Conservation (phyloP, 768 basidiomycete genomes). For the Pulveroboletus frians region DNA sequence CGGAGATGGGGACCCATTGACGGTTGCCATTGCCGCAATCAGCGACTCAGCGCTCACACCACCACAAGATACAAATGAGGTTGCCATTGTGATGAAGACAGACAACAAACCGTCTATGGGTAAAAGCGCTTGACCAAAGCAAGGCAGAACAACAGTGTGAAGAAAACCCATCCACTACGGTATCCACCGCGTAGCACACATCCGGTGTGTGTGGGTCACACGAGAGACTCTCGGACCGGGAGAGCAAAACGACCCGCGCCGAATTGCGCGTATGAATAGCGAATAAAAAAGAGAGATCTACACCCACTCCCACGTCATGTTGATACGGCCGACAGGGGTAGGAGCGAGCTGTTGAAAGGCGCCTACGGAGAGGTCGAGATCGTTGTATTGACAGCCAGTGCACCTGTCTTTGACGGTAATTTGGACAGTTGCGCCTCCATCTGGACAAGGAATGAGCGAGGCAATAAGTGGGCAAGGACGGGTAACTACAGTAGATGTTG, state of each 20-base stretch:
- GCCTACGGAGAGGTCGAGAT: constrained; percentile 59
- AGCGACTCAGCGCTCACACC: neutral
- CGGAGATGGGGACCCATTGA: constrained; percentile 9
- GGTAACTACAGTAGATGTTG: constrained; percentile 41
- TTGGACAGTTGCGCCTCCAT: constrained; percentile 43
- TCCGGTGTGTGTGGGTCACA: constrained; percentile 16
- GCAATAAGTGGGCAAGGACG: neutral
- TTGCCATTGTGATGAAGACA: neutral
- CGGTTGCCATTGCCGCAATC: constrained; percentile 4
- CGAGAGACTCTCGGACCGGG: constrained; percentile 21
- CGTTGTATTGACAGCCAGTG: constrained; percentile 41
- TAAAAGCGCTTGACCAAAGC: constrained; percentile 33
- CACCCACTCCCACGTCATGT: constrained; percentile 50
- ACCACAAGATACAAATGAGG: too few relatives aligned
- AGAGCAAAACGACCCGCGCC: constrained; percentile 21
- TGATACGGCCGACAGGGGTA: constrained; percentile 46
- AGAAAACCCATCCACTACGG: constrained; percentile 28
- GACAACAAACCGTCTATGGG: constrained; percentile 13
- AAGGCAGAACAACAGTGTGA: constrained; percentile 18
- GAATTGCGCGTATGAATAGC: constrained; percentile 20
- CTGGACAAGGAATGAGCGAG: constrained; percentile 33
- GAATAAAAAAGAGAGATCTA: constrained; percentile 15
- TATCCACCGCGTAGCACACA: constrained; percentile 22
- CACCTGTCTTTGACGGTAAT: constrained; percentile 63
- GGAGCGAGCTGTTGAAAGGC: constrained; percentile 51